phyloP scores from a whole-genome alignment of 495 filamentous ascomycete genomes.

The Daldinia vernicosa region DNA sequence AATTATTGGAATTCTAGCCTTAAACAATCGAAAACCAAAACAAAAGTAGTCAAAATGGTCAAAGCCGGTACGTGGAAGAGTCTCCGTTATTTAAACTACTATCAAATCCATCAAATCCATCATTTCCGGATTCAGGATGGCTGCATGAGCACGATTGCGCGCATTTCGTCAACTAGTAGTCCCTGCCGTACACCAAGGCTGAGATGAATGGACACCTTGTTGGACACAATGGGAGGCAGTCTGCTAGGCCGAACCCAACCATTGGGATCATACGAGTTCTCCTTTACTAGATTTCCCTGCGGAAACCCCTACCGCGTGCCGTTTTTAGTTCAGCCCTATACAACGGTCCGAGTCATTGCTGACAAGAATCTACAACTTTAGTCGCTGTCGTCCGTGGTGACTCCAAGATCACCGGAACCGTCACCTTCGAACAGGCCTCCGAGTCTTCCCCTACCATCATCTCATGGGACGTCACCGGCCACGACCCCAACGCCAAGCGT shows the following conservation, averaged over 20 bases:
- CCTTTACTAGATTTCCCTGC: conserved; percentile 14
- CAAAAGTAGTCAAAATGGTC: conserved; percentile 75
- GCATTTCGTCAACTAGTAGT: conserved; percentile 43
- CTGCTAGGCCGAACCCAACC: conserved; percentile 24
- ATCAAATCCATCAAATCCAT: conserved; percentile 33
- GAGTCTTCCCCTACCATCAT: conserved; percentile 85
- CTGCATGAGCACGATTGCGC: conserved; percentile 52
- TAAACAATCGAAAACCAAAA: conserved; percentile 23
- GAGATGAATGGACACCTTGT: conserved; percentile 45
- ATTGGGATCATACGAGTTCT: conserved; percentile 20
- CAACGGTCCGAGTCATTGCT: conserved; percentile 42
- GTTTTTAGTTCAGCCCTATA: conserved; percentile 20
- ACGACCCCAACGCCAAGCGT: conserved; percentile 94
- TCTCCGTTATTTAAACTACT: conserved; percentile 38
- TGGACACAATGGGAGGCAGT: conserved; percentile 36
- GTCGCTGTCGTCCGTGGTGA: conserved; percentile 97
- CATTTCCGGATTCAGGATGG: conserved; percentile 45
- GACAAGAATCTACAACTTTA: conserved; percentile 50
- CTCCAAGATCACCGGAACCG: conserved; percentile 88
- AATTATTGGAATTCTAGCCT: conserved; percentile 24
- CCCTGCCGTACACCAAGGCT: conserved; percentile 36
- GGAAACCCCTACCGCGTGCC: conserved; percentile 29
- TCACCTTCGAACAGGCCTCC: conserved; percentile 91
- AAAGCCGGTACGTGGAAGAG: conserved; percentile 81
- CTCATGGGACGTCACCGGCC: conserved; percentile 89